Evolutionary conservation across 352 stramenopile species (phyloP).

Genomic region (Pythium coloratum): DNA sequence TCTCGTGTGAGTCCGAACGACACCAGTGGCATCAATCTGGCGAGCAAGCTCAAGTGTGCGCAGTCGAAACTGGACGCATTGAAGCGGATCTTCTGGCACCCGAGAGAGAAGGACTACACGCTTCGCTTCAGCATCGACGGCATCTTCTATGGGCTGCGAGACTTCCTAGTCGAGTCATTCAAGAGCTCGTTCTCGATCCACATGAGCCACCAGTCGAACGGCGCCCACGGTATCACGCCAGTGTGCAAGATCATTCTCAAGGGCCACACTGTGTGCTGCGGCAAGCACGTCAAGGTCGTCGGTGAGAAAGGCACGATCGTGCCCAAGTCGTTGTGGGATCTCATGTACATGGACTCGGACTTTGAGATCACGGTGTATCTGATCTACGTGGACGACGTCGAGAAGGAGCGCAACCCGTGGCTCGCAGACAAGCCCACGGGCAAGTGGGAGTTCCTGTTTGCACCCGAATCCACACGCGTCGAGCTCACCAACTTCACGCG

Average conservation of each 20-base stretch:
- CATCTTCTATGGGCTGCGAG: slow-evolving; percentile 74
- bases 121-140: slow-evolving; percentile 77
- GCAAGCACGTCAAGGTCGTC: slow-evolving; percentile 76
- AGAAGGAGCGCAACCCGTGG: slow-evolving; percentile 32
- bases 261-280: slow-evolving; percentile 63
- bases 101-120: slow-evolving; percentile 70
- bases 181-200: slow-evolving; percentile 55
- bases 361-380: slow-evolving; percentile 58
- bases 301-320: slow-evolving; percentile 76
- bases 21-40: slow-evolving; percentile 52
- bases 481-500: slow-evolving; percentile 70
- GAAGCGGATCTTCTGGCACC: slow-evolving; percentile 68
- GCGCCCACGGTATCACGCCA: slow-evolving; percentile 59
- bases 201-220: slow-evolving; percentile 72
- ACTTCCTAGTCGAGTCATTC: slow-evolving; percentile 74
- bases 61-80: slow-evolving; percentile 74
- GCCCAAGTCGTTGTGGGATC: slow-evolving; percentile 76
- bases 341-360: slow-evolving; percentile 75
- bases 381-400: slow-evolving; percentile 64
- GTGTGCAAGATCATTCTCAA: slow-evolving; percentile 63
- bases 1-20: slow-evolving; percentile 35
- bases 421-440: slow-evolving; percentile 35
- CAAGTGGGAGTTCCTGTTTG: slow-evolving; percentile 65
- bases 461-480: slow-evolving; percentile 53
- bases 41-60: slow-evolving; percentile 54